These are phyloP conservation scores for Lasiosphaeria miniovina DNA, from an alignment of 495 filamentous ascomycete species.

Conservation along the genomic window DNA sequence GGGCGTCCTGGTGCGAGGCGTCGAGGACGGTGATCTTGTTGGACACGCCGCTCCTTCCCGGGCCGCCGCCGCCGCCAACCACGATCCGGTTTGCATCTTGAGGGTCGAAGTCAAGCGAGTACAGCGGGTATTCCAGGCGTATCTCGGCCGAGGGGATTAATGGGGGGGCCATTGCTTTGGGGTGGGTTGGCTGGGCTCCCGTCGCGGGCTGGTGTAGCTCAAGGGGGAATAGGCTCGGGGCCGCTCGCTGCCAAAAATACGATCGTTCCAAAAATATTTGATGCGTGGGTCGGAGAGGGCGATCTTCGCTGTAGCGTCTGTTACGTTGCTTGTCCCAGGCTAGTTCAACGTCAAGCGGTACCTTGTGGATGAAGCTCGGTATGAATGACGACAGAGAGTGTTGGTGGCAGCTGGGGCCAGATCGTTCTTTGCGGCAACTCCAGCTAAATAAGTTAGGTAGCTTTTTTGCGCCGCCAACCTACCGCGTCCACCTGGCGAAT, in stretches of 20 bases:
- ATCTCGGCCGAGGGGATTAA: conserved; percentile 26
- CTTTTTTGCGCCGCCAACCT: no score
- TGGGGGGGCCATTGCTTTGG: conserved; percentile 24
- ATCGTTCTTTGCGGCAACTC: neutral
- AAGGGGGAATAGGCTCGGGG: neutral
- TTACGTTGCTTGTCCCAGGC: no score
- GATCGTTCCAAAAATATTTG: no score
- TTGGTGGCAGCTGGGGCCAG: neutral
- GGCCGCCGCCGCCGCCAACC: conserved; percentile 89
- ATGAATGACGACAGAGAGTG: neutral
- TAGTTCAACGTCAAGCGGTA: no score
- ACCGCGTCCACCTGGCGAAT: neutral
- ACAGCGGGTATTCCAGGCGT: conserved; percentile 77
- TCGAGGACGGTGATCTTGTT: conserved; percentile 87
- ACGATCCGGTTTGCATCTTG: conserved; percentile 69
- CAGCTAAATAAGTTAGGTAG: neutral
- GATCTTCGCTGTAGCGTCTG: no score
- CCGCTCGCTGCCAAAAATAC: no score
- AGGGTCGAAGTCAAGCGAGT: conserved; percentile 84
- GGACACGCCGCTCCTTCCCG: conserved; percentile 76
- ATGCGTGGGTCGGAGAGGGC: no score
- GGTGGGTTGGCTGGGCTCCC: neutral
- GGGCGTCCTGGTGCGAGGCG: conserved; percentile 54
- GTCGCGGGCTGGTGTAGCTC: conserved; percentile 3
- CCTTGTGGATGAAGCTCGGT: neutral